Percentiles rank a stretch among this genome's conserved stretches.
Evolutionary conservation across 371 early-diverging fungal genomes (phyloP).

Genomic region (Gilbertella persicaria): DNA sequence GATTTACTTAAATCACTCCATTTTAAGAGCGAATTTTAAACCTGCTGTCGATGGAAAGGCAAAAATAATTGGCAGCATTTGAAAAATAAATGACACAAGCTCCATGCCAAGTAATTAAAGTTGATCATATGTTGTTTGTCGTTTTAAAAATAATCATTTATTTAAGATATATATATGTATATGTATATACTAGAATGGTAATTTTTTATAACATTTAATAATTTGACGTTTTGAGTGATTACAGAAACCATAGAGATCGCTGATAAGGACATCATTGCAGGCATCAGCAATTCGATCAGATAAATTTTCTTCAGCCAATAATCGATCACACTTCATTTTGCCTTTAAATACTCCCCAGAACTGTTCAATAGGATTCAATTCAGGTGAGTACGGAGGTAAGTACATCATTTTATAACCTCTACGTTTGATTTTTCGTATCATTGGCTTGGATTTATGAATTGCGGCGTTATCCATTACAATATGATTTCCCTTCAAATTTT

Average conservation of each 20-base stretch:
- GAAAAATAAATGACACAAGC: no score
- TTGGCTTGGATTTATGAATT: constrained; percentile 19
- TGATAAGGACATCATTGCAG: constrained; percentile 14
- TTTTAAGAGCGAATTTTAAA: no score
- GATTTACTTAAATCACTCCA: no score
- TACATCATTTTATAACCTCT: constrained; percentile 15
- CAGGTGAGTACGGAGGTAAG: constrained; percentile 15
- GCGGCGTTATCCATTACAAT: constrained; percentile 11
- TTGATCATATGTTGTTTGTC: constrained; percentile 13
- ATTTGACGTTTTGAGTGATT: constrained; percentile 17
- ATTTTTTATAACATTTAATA: constrained; percentile 12
- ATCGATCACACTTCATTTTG: constrained; percentile 13
- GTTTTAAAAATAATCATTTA: constrained; percentile 14
- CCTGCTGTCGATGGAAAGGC: no score
- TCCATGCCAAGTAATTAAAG: constrained; percentile 9
- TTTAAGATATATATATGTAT: constrained; percentile 6
- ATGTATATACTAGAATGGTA: constrained; percentile 4
- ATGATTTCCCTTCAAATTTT: constrained; percentile 15
- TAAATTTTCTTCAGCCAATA: constrained; percentile 19
- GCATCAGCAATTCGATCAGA: constrained; percentile 15
- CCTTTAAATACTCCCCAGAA: constrained; percentile 14
- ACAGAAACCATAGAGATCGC: constrained; percentile 19
- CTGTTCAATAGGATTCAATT: constrained; percentile 16
- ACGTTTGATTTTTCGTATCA: constrained; percentile 16
- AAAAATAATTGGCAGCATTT: not conserved